phyloP scores from a whole-genome alignment of 2,329 filamentous ascomycete species.

The Diaporthe batatas region DNA sequence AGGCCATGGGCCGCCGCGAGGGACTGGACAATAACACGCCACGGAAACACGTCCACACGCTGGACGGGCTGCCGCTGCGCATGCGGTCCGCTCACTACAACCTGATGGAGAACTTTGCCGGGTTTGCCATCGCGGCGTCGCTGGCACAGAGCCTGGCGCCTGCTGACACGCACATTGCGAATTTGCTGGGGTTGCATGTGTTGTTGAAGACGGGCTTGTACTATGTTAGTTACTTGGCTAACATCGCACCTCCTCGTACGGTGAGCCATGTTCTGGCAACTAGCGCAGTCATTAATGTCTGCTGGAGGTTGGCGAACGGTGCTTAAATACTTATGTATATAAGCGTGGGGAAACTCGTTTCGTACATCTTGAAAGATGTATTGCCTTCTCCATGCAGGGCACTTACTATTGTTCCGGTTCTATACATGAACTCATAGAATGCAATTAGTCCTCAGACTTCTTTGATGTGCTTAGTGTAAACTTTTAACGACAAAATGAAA shows the following conservation, averaged over 20 bases:
- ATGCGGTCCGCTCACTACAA: constrained; percentile 36
- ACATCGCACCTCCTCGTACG: constrained; percentile 28
- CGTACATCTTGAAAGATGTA: too few species aligned
- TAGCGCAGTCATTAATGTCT: constrained; percentile 31
- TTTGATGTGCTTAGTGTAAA: not conserved
- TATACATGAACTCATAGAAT: too few species aligned
- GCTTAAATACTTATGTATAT: not conserved
- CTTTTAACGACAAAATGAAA: not conserved
- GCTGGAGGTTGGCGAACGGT: constrained; percentile 30
- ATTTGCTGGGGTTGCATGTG: constrained; percentile 35
- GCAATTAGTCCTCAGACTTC: not conserved
- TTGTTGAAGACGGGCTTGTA: constrained; percentile 36
- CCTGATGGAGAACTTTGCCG: constrained; percentile 38
- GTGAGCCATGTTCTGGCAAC: constrained; percentile 34
- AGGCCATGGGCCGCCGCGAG: constrained; percentile 34
- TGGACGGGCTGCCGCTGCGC: constrained; percentile 35
- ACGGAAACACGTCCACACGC: constrained; percentile 26
- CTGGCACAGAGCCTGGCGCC: constrained; percentile 36
- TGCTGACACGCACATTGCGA: constrained; percentile 26
- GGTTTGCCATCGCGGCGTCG: constrained; percentile 33
- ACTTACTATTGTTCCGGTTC: too few species aligned
- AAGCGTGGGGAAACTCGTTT: too few species aligned
- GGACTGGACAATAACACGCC: constrained; percentile 32
- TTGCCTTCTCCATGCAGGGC: too few species aligned
- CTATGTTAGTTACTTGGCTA: constrained; percentile 24